Evolutionary conservation across 2,329 filamentous ascomycete genomes (phyloP).

Genomic region (Aquanectria penicillioides): DNA sequence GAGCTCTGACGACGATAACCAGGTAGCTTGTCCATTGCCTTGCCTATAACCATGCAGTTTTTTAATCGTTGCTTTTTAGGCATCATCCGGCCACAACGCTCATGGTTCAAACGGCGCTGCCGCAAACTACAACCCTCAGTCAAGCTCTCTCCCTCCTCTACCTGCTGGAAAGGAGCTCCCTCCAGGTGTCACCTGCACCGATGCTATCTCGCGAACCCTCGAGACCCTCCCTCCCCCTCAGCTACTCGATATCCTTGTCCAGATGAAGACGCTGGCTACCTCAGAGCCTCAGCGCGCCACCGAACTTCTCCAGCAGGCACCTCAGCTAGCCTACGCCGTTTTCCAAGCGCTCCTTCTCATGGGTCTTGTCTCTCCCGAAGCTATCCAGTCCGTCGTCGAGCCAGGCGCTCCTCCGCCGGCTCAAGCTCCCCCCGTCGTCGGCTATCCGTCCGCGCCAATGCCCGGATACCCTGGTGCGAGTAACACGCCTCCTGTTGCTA

Average conservation of each 20-base stretch:
- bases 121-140: constrained; percentile 47
- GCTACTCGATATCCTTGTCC: constrained; percentile 89
- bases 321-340: constrained; percentile 92
- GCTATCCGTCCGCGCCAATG: constrained; percentile 49
- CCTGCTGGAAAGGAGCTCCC: constrained; percentile 87
- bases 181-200: constrained; percentile 82
- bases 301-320: constrained; percentile 86
- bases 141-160: constrained; percentile 76
- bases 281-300: constrained; percentile 85
- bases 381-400: constrained; percentile 84
- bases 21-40: neutral
- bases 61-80: constrained; percentile 13
- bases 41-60: neutral
- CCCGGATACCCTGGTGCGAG: constrained; percentile 52
- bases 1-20: constrained; percentile 67
- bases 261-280: constrained; percentile 92
- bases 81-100: constrained; percentile 36
- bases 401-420: constrained; percentile 55
- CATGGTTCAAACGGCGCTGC: constrained; percentile 47
- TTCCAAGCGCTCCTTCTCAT: constrained; percentile 95
- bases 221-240: constrained; percentile 87
- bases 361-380: constrained; percentile 87
- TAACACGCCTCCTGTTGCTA: constrained; percentile 59
- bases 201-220: constrained; percentile 92
- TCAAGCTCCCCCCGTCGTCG: constrained; percentile 39